Percentiles rank a stretch among this genome's conserved stretches.
Evolutionary conservation across 192 early-diverging fungal species (phyloP).

Genomic region (Dissophora globulifera): DNA sequence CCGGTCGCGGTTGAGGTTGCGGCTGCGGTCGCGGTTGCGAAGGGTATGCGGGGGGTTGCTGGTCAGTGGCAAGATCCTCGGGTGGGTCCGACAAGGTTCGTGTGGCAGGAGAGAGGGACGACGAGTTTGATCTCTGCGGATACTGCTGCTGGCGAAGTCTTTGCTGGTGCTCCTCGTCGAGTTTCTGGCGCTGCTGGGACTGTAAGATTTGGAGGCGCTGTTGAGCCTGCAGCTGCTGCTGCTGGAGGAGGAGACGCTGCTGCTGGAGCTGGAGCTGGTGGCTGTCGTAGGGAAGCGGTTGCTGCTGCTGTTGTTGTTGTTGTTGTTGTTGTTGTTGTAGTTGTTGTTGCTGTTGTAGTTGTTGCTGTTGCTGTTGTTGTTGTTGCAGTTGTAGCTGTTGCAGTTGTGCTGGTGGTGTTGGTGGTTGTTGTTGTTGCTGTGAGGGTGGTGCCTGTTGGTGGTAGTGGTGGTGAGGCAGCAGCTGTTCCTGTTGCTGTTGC

Average conservation of each 20-base stretch:
- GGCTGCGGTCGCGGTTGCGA: conserved; percentile 8
- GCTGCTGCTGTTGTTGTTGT: conserved; percentile 2
- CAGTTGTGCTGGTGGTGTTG: not conserved
- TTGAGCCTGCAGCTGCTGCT: conserved; percentile 22
- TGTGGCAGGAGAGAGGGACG: conserved; percentile 1
- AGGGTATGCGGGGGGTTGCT: not conserved
- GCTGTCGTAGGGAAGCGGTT: not conserved
- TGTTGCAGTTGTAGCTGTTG: not conserved
- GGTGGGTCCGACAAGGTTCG: not conserved
- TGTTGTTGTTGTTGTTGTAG: too few relatives aligned
- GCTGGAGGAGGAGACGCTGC: conserved; percentile 12
- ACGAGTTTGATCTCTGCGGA: not conserved
- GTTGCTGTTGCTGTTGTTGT: conserved; percentile 8
- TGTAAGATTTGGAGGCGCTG: conserved; percentile 24
- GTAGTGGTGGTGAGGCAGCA: too few relatives aligned
- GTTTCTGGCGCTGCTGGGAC: conserved; percentile 16
- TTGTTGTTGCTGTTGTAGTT: conserved; percentile 3
- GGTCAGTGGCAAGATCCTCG: conserved; percentile 1
- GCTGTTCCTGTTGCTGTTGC: not conserved
- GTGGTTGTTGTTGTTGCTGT: not conserved
- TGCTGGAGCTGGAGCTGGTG: conserved; percentile 8
- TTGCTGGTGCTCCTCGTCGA: conserved; percentile 14
- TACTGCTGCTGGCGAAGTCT: conserved; percentile 8
- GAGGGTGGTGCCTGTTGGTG: not conserved
- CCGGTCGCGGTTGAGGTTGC: not conserved